phyloP scores from a whole-genome alignment of 257 asterid species.

The Eucommia ulmoides region DNA sequence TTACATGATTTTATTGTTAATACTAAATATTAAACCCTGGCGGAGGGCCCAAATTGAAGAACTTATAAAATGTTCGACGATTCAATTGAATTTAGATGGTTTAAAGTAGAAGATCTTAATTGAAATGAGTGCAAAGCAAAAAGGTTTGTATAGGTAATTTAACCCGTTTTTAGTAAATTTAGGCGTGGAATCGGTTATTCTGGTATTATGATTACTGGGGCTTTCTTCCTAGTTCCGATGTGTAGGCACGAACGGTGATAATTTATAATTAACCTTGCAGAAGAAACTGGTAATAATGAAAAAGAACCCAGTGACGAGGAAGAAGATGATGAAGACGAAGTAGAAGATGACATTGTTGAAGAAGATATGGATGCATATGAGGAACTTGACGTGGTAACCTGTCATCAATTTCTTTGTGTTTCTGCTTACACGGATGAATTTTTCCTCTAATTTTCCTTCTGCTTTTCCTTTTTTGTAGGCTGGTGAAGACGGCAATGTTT shows the following conservation, averaged over 20 bases:
- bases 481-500: slow-evolving; percentile 30
- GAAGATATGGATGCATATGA: slow-evolving; percentile 33
- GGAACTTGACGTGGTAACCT: slow-evolving; percentile 32
- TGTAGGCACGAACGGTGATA: not conserved
- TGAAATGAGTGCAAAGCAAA: too few relatives aligned
- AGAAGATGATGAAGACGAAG: slow-evolving; percentile 42
- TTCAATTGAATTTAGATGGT: too few relatives aligned
- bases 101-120: too few relatives aligned
- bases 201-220: not conserved
- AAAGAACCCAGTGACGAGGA: slow-evolving; percentile 33
- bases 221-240: not conserved
- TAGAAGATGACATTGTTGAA: slow-evolving; percentile 34
- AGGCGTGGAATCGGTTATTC: too few relatives aligned
- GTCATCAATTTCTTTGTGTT: slow-evolving; percentile 1
- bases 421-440: not conserved
- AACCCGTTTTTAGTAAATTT: too few relatives aligned
- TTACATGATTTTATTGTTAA: too few relatives aligned
- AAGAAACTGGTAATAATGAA: slow-evolving; percentile 5
- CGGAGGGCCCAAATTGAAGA: too few relatives aligned
- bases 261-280: slow-evolving; percentile 16
- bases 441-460: slow-evolving; percentile 7
- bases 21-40: too few relatives aligned
- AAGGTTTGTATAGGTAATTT: too few relatives aligned
- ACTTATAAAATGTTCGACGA: too few relatives aligned
- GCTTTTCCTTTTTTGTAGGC: slow-evolving; percentile 23